Percentiles rank a stretch among this genome's conserved stretches.
Evolutionary conservation across 495 filamentous ascomycete genomes (phyloP).

Genomic region (Evansstolkia leycettana): DNA sequence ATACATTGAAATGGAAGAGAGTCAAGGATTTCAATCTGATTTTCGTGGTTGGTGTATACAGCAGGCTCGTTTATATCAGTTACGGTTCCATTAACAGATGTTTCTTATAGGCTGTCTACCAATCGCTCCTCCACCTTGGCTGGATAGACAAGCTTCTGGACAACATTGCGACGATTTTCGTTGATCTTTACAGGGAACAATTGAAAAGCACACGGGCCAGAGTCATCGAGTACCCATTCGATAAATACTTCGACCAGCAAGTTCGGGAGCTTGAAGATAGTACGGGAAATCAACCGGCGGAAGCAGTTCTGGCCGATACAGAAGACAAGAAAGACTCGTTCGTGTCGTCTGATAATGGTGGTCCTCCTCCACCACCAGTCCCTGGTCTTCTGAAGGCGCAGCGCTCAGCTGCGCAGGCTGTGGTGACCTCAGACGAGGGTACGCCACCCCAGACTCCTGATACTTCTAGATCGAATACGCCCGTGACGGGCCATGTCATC

Average conservation of each 20-base stretch:
- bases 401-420: constrained; percentile 33
- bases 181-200: constrained; percentile 77
- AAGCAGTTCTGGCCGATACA: constrained; percentile 14
- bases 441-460: constrained; percentile 62
- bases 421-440: constrained; percentile 35
- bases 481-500: constrained; percentile 51
- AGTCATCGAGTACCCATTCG: constrained; percentile 65
- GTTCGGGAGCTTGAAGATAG: constrained; percentile 67
- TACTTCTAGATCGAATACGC: constrained; percentile 66
- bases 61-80: background rate
- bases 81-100: constrained; percentile 9
- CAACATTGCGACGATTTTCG: constrained; percentile 82
- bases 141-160: constrained; percentile 97
- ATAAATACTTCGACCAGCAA: constrained; percentile 90
- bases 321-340: constrained; percentile 31
- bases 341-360: constrained; percentile 36
- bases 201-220: constrained; percentile 70
- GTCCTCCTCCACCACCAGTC: constrained; percentile 40
- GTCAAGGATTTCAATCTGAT: constrained; percentile 88
- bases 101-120: constrained; percentile 76
- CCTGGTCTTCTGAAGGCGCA: constrained; percentile 45
- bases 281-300: constrained; percentile 23
- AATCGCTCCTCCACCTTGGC: constrained; percentile 83
- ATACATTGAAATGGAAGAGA: constrained; percentile 88
- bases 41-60: constrained; percentile 62